phyloP scores from a whole-genome alignment of 2,329 filamentous ascomycete species.

The Penicillium italicum region DNA sequence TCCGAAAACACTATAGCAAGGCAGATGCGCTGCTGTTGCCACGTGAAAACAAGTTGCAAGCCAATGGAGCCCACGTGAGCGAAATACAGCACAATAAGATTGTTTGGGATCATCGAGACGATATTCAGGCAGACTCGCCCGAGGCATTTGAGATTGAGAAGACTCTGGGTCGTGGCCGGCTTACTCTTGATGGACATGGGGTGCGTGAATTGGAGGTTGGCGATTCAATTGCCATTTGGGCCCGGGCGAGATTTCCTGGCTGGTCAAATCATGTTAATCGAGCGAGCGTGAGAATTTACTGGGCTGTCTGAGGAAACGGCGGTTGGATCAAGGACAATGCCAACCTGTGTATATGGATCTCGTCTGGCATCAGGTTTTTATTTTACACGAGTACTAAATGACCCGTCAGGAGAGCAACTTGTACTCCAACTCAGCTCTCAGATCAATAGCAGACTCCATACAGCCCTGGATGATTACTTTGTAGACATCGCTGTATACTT shows the following conservation, averaged over 20 bases:
- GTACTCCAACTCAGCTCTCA: not conserved
- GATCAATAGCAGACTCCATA: not conserved
- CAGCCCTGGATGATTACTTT: not conserved
- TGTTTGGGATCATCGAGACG: constrained; percentile 37
- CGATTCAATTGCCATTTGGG: constrained; percentile 39
- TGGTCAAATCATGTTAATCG: constrained; percentile 37
- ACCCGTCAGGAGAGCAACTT: too few relatives aligned
- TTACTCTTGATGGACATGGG: constrained; percentile 34
- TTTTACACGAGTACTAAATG: not conserved
- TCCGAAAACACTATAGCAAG: constrained; percentile 16
- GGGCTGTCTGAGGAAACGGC: constrained; percentile 29
- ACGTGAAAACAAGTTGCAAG: constrained; percentile 29
- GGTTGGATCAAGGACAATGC: not conserved
- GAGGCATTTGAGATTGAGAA: constrained; percentile 33
- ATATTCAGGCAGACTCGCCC: constrained; percentile 27
- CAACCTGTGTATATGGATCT: not conserved
- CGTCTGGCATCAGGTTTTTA: not conserved
- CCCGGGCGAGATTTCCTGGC: constrained; percentile 35
- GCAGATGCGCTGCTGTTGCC: constrained; percentile 31
- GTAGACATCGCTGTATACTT: not conserved
- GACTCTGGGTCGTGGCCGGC: constrained; percentile 32
- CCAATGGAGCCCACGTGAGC: constrained; percentile 25
- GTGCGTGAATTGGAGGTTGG: constrained; percentile 36
- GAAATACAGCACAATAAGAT: constrained; percentile 27
- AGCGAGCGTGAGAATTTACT: constrained; percentile 35